phyloP scores from a whole-genome alignment of 495 filamentous ascomycete genomes.

The Apiosordaria backusii region DNA sequence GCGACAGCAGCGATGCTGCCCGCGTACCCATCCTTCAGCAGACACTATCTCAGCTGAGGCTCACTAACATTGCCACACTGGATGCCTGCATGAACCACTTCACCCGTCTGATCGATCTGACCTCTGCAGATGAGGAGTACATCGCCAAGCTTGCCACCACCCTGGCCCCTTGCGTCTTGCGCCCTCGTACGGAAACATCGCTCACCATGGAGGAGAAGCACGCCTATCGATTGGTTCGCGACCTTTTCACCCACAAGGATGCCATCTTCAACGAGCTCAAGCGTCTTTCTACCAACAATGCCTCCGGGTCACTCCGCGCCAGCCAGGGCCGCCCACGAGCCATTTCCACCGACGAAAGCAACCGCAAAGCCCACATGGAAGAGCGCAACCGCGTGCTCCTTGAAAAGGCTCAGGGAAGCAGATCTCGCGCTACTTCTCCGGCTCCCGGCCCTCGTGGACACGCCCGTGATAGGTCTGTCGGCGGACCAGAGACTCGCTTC shows the following conservation, averaged over 20 bases:
- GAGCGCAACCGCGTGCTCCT: slow-evolving; percentile 82
- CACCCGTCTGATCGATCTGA: slow-evolving; percentile 92
- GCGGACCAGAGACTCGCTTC: slow-evolving; percentile 77
- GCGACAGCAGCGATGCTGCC: slow-evolving; percentile 60
- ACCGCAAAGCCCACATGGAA: slow-evolving; percentile 89
- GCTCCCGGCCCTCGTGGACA: slow-evolving; percentile 56
- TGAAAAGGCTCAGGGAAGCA: slow-evolving; percentile 50
- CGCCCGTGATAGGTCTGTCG: slow-evolving; percentile 77
- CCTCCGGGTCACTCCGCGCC: slow-evolving; percentile 44
- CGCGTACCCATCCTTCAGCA: slow-evolving; percentile 93
- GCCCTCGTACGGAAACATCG: slow-evolving; percentile 78
- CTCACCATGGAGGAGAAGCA: slow-evolving; percentile 95
- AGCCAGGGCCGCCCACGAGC: slow-evolving; percentile 68
- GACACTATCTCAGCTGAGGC: slow-evolving; percentile 87
- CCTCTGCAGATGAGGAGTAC: slow-evolving; percentile 89
- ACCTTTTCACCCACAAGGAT: slow-evolving; percentile 91
- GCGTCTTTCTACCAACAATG: slow-evolving; percentile 70
- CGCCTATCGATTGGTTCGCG: slow-evolving; percentile 85
- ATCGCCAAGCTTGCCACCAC: slow-evolving; percentile 68
- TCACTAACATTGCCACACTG: slow-evolving; percentile 97
- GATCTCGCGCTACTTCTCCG: slow-evolving; percentile 72
- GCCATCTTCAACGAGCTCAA: slow-evolving; percentile 95
- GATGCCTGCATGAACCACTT: slow-evolving; percentile 98
- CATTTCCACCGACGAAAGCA: slow-evolving; percentile 93
- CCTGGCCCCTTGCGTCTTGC: slow-evolving; percentile 84